Percentiles rank a stretch among this genome's conserved stretches.
Evolutionary conservation across 306 rosid species (phyloP).

Genomic region (Cucumis cinereus): DNA sequence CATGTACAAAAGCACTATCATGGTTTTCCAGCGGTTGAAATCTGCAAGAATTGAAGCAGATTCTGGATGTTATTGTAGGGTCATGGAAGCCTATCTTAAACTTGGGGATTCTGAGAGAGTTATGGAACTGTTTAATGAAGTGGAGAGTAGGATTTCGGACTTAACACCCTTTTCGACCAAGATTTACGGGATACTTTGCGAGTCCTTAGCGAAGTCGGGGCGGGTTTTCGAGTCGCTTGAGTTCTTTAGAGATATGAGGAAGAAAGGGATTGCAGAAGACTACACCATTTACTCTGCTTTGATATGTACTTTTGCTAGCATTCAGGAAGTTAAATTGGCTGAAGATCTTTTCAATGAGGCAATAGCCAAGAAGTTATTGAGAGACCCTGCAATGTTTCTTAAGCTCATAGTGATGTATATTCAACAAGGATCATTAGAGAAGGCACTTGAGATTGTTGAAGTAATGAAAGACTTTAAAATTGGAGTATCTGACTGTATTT

Average conservation of each 20-base stretch:
- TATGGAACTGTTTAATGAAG: slow-evolving; percentile 33
- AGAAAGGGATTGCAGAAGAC: slow-evolving; percentile 21
- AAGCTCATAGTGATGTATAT: slow-evolving; percentile 57
- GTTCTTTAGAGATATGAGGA: slow-evolving; percentile 30
- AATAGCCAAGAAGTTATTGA: slow-evolving; percentile 24
- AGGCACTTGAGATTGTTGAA: slow-evolving; percentile 38
- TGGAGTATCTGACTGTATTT: slow-evolving; percentile 43
- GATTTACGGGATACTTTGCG: slow-evolving; percentile 29
- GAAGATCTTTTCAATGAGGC: slow-evolving; percentile 49
- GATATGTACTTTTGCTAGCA: slow-evolving; percentile 40
- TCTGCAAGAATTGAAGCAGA: slow-evolving; percentile 15
- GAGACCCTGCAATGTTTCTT: slow-evolving; percentile 40
- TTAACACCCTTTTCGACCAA: slow-evolving; percentile 16
- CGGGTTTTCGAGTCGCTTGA: slow-evolving; percentile 46
- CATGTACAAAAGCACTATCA: slow-evolving; percentile 45
- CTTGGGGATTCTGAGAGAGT: slow-evolving; percentile 29
- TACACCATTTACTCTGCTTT: slow-evolving; percentile 39
- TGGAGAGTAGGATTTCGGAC: slow-evolving; percentile 16
- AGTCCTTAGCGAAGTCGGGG: slow-evolving; percentile 36
- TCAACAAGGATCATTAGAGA: slow-evolving; percentile 41
- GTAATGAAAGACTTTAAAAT: slow-evolving; percentile 34
- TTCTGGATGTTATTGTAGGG: slow-evolving; percentile 32
- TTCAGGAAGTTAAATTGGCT: slow-evolving; percentile 24
- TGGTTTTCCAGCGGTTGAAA: slow-evolving; percentile 26
- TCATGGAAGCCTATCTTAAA: slow-evolving; percentile 48